Evolutionary conservation across 345 rosid species (phyloP).

Genomic region (Sonneratia alba): DNA sequence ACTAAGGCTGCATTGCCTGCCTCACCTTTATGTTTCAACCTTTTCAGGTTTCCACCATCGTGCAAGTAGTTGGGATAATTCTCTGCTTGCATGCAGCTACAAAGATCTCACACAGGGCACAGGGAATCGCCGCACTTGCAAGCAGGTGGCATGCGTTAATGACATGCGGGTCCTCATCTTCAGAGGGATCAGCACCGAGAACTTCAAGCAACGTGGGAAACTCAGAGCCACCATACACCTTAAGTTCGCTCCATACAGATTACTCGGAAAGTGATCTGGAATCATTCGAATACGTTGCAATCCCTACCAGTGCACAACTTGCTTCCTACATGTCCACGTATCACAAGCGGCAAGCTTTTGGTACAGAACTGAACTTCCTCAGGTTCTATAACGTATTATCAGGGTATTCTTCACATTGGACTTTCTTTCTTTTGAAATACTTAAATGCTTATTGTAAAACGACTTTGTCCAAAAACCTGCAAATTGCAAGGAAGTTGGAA

Average conservation of each 20-base stretch:
- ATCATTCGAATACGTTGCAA: slow-evolving; percentile 45
- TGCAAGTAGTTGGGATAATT: slow-evolving; percentile 75
- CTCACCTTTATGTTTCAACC: too few relatives aligned
- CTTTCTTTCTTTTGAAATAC: too few relatives aligned
- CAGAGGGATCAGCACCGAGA: slow-evolving; percentile 42
- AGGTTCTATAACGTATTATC: background rate
- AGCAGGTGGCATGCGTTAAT: slow-evolving; percentile 86
- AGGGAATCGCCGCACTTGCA: slow-evolving; percentile 37
- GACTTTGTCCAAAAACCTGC: too few relatives aligned
- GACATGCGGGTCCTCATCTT: slow-evolving; percentile 34
- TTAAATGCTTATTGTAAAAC: too few relatives aligned
- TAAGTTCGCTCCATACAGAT: slow-evolving; percentile 21
- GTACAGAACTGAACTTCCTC: slow-evolving; percentile 30
- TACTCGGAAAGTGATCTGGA: slow-evolving; percentile 81
- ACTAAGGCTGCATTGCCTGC: too few relatives aligned
- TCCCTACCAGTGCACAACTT: slow-evolving; percentile 41
- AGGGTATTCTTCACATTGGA: too few relatives aligned
- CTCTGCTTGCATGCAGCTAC: slow-evolving; percentile 86
- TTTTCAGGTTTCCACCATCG: slow-evolving; percentile 61
- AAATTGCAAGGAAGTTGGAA: too few relatives aligned
- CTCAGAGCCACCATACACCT: slow-evolving; percentile 27
- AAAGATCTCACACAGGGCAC: slow-evolving; percentile 76
- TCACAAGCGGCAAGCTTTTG: slow-evolving; percentile 78
- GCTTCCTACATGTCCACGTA: slow-evolving; percentile 62
- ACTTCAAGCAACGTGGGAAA: slow-evolving; percentile 36